Conservation (phyloP, 495 filamentous ascomycete species). For the Talaromyces trachyspermus region DNA sequence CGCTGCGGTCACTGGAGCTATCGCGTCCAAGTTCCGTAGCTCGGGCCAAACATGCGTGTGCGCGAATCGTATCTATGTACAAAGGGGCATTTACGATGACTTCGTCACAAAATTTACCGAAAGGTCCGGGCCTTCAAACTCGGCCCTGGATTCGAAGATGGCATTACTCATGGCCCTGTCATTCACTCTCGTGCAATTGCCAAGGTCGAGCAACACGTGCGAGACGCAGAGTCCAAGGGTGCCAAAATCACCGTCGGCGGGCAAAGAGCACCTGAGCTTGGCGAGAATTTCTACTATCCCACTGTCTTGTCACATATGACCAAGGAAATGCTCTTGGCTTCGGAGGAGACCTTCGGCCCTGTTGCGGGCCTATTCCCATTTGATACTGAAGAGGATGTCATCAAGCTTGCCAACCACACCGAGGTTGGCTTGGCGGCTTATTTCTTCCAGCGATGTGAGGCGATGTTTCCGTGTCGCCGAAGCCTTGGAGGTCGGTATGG, state of each 20-base stretch:
- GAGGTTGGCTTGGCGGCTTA: constrained; percentile 78
- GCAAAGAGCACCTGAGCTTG: constrained; percentile 32
- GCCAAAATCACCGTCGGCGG: constrained; percentile 15
- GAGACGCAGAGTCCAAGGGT: constrained; percentile 53
- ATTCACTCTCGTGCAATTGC: constrained; percentile 60
- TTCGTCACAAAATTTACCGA: constrained; percentile 46
- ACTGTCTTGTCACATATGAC: constrained; percentile 68
- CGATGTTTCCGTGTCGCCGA: constrained; percentile 64
- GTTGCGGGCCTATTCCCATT: constrained; percentile 68
- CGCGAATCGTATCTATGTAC: constrained; percentile 40
- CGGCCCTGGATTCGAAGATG: constrained; percentile 57
- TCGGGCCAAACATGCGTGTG: constrained; percentile 48
- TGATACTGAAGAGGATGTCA: constrained; percentile 68
- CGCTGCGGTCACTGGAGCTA: constrained; percentile 32
- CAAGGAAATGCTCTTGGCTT: constrained; percentile 57
- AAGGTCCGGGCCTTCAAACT: constrained; percentile 58
- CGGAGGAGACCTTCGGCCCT: constrained; percentile 76
- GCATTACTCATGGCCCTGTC: constrained; percentile 65
- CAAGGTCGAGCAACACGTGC: constrained; percentile 65
- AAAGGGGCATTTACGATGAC: constrained; percentile 18
- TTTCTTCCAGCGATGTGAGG: constrained; percentile 59
- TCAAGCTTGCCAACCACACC: constrained; percentile 59
- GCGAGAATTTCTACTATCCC: constrained; percentile 60
- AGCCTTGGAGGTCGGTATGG: constrained; percentile 53
- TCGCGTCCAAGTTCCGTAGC: constrained; percentile 41